Evolutionary conservation across 2,329 filamentous ascomycete genomes (phyloP).

Genomic region (Corinectria fuckeliana): DNA sequence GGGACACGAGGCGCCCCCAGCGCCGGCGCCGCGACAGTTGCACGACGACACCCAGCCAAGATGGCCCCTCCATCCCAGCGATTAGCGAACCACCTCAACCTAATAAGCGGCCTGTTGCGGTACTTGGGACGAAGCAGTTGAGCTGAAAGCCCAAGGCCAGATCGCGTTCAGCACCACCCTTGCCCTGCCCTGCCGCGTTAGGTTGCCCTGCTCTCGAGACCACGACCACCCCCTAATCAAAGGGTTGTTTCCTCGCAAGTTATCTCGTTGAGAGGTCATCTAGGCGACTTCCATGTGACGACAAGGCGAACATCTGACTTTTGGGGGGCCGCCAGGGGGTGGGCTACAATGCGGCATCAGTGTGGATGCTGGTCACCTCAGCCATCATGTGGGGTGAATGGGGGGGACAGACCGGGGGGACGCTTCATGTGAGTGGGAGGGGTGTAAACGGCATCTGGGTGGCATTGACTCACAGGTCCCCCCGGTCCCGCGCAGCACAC

Average conservation of each 20-base stretch:
- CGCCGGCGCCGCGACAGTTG: slow-evolving; percentile 6
- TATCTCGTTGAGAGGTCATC: slow-evolving; percentile 7
- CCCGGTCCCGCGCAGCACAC: slow-evolving; percentile 3
- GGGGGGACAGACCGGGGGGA: not conserved
- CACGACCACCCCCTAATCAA: not conserved
- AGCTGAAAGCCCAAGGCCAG: not conserved
- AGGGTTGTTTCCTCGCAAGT: slow-evolving; percentile 1
- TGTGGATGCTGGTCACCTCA: slow-evolving; percentile 16
- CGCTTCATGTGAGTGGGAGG: slow-evolving; percentile 12
- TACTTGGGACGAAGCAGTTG: not conserved
- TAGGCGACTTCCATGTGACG: slow-evolving; percentile 15
- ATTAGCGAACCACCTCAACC: not conserved
- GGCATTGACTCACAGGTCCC: slow-evolving; percentile 7
- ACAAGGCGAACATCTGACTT: slow-evolving; percentile 18
- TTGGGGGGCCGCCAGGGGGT: slow-evolving; percentile 7
- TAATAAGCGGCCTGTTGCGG: not conserved
- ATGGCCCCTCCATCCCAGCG: not conserved
- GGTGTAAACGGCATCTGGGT: not conserved
- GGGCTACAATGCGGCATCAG: slow-evolving; percentile 9
- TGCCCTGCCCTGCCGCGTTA: not conserved
- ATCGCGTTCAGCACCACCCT: not conserved
- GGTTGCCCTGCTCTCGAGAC: not conserved
- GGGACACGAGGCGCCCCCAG: slow-evolving; percentile 14
- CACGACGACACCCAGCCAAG: not conserved
- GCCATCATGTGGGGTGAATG: slow-evolving; percentile 19